Evolutionary conservation across 108 stramenopile species (phyloP).

Genomic region (Discostella pseudostelligera): DNA sequence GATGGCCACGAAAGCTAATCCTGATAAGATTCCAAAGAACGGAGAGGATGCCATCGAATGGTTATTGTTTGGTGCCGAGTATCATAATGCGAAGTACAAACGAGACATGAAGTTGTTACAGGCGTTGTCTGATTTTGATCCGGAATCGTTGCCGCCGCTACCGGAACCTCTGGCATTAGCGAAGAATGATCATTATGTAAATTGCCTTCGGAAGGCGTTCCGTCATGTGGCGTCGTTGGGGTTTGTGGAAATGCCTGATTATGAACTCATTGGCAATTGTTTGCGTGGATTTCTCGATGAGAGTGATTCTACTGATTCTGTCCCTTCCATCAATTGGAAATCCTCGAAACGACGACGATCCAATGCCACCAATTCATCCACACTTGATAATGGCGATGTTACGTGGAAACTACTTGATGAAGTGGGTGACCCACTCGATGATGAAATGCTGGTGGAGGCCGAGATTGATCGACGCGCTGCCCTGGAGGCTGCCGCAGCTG

Average conservation of each 20-base stretch:
- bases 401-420: conserved; percentile 43
- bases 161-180: conserved; percentile 64
- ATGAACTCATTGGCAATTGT: conserved; percentile 66
- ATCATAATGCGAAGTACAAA: conserved; percentile 63
- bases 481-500: conserved; percentile 45
- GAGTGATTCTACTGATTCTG: conserved; percentile 15
- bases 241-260: conserved; percentile 75
- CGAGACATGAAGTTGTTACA: conserved; percentile 34
- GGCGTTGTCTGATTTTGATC: conserved; percentile 28
- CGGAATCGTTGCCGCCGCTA: conserved; percentile 31
- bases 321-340: conserved; percentile 47
- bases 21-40: conserved; percentile 33
- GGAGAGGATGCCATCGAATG: conserved; percentile 54
- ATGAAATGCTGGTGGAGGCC: conserved; percentile 35
- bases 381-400: conserved; percentile 32
- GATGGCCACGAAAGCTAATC: conserved; percentile 20
- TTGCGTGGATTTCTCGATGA: conserved; percentile 60
- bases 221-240: conserved; percentile 59
- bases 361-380: conserved; percentile 4
- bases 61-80: conserved; percentile 73
- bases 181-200: conserved; percentile 55
- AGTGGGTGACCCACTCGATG: conserved; percentile 41
- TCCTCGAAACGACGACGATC: conserved; percentile 30
- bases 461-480: conserved; percentile 49
- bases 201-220: conserved; percentile 66